A percentile compares a stretch with the other conserved stretches of the same genome.
phyloP scores from a whole-genome alignment of 805 yeast species.

The Candida lessepsii region DNA sequence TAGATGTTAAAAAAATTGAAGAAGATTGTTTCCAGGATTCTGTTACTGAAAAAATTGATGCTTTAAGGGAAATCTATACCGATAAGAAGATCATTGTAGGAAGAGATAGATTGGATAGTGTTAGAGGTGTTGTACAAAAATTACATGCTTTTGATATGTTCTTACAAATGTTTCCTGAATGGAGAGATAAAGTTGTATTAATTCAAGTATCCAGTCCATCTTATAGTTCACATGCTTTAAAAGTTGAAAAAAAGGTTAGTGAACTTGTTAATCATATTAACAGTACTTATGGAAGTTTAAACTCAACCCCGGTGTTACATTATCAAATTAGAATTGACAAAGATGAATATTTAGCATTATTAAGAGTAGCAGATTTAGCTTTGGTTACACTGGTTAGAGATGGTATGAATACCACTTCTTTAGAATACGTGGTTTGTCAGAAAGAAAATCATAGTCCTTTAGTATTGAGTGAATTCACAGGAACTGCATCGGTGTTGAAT shows the following conservation, averaged over 20 bases:
- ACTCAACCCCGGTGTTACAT: constrained; percentile 86
- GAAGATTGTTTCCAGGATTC: constrained; percentile 51
- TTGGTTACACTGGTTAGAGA: constrained; percentile 89
- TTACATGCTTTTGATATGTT: constrained; percentile 87
- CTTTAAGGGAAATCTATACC: constrained; percentile 60
- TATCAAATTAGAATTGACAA: constrained; percentile 86
- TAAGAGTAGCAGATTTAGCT: constrained; percentile 88
- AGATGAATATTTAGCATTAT: constrained; percentile 84
- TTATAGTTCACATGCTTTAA: constrained; percentile 50
- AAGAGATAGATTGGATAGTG: constrained; percentile 87
- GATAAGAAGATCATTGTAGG: constrained; percentile 84
- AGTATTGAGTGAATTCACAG: constrained; percentile 89
- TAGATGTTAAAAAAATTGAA: constrained; percentile 70
- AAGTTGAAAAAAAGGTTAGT: constrained; percentile 75
- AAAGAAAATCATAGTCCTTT: constrained; percentile 71
- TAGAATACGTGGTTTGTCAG: constrained; percentile 89
- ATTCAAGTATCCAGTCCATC: constrained; percentile 91
- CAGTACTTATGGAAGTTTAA: constrained; percentile 77
- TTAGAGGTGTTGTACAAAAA: constrained; percentile 92
- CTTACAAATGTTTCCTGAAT: constrained; percentile 86
- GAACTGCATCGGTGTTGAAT: constrained; percentile 68
- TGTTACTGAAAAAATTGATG: constrained; percentile 61
- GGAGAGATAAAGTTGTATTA: constrained; percentile 82
- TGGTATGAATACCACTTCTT: constrained; percentile 93
- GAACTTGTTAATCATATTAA: constrained; percentile 83